These are phyloP conservation scores for Vicia faba DNA, from an alignment of 306 rosid genomes.

Conservation along the genomic window DNA sequence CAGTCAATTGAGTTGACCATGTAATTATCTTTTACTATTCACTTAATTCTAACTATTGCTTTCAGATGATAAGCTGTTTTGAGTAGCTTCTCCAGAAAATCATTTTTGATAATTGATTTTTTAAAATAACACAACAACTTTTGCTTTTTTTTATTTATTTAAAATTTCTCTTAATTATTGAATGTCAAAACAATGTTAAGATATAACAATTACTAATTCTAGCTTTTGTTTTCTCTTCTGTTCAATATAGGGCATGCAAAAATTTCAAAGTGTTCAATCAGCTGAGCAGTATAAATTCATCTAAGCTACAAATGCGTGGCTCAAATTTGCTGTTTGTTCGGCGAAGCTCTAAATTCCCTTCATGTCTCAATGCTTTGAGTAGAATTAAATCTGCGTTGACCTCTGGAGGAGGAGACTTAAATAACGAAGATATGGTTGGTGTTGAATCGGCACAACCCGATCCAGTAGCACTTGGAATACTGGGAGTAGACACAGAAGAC, in stretches of 20 bases:
- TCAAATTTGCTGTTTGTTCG: conserved; percentile 24
- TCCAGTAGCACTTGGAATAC: conserved; percentile 46
- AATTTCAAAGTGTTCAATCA: conserved; percentile 39
- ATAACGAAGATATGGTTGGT: conserved; percentile 26
- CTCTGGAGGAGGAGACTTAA: conserved; percentile 58
- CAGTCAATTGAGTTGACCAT: no score
- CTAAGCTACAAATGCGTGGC: conserved; percentile 7
- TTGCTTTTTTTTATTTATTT: no score
- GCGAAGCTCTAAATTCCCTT: conserved; percentile 39
- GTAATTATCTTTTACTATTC: no score
- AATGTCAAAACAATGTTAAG: no score
- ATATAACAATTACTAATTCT: neutral
- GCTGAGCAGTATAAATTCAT: conserved; percentile 25
- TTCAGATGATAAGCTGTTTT: no score
- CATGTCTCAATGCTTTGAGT: conserved; percentile 38
- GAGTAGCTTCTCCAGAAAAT: no score
- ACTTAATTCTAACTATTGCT: no score
- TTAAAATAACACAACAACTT: no score
- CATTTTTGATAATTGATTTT: no score
- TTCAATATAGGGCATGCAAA: conserved; percentile 27
- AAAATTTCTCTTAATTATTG: no score
- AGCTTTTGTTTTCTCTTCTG: conserved; percentile 2
- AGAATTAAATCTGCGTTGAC: conserved; percentile 57
- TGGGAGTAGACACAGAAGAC: conserved; percentile 45
- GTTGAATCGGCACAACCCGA: conserved; percentile 47